Conservation (phyloP, 192 early-diverging fungal species). For the Entrophospora sp. region DNA sequence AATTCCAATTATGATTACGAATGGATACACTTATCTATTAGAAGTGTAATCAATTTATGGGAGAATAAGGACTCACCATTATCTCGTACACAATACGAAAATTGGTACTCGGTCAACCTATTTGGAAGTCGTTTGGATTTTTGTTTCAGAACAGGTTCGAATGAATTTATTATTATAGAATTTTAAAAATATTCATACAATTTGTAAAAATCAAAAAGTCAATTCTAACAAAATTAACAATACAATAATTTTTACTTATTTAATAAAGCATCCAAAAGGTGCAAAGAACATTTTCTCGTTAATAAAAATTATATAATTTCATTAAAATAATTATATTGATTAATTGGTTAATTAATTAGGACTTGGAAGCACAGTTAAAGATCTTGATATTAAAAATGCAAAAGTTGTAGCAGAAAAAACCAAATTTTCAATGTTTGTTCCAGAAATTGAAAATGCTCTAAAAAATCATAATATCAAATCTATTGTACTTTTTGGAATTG, state of each 20-base stretch:
- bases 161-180: not conserved
- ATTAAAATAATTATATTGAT: not conserved
- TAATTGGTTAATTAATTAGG: slow-evolving; percentile 26
- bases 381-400: slow-evolving; percentile 65
- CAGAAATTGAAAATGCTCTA: slow-evolving; percentile 46
- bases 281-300: not conserved
- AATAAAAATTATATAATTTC: not conserved
- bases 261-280: slow-evolving; percentile 48
- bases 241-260: not conserved
- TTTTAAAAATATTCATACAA: not conserved
- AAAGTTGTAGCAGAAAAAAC: slow-evolving; percentile 59
- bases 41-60: too few relatives aligned
- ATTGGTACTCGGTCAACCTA: too few relatives aligned
- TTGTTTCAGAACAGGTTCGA: slow-evolving; percentile 82
- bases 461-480: slow-evolving; percentile 47
- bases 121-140: too few relatives aligned
- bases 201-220: too few relatives aligned
- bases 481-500: slow-evolving; percentile 84
- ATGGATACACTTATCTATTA: too few relatives aligned
- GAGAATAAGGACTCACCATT: too few relatives aligned
- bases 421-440: slow-evolving; percentile 83
- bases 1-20: too few relatives aligned
- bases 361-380: slow-evolving; percentile 68
- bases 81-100: too few relatives aligned
- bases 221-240: too few relatives aligned